phyloP scores from a whole-genome alignment of 768 basidiomycete genomes.

The Crucibulum laeve region DNA sequence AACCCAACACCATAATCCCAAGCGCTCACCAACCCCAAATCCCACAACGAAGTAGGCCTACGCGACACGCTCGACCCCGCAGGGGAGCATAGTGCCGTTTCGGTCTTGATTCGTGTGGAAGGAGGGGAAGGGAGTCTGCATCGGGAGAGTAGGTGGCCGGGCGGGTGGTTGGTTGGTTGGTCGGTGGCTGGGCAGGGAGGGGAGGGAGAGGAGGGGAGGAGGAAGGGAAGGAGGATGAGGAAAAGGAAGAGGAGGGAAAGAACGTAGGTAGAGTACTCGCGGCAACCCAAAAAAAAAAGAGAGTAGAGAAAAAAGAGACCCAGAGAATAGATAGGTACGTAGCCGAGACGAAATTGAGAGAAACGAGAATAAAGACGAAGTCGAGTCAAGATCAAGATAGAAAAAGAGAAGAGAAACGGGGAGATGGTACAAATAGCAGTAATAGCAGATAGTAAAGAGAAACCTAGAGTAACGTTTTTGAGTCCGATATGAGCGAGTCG shows the following conservation, averaged over 20 bases:
- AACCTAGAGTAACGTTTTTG: neutral
- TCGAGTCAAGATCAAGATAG: constrained; percentile 13
- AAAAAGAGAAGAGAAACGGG: constrained; percentile 12
- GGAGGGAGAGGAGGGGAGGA: neutral
- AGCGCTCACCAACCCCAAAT: too few relatives aligned
- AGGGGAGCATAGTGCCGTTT: too few relatives aligned
- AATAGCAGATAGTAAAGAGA: constrained; percentile 14
- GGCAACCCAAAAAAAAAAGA: constrained; percentile 3
- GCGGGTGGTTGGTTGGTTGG: too few relatives aligned
- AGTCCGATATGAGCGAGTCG: constrained; percentile 7
- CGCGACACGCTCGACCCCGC: too few relatives aligned
- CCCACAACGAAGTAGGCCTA: too few relatives aligned
- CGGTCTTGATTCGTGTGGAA: too few relatives aligned
- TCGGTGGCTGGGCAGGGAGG: neutral
- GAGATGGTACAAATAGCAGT: constrained; percentile 12
- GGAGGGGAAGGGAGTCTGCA: too few relatives aligned
- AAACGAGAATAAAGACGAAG: constrained; percentile 23
- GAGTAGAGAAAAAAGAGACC: constrained; percentile 2
- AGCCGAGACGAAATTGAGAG: constrained; percentile 8
- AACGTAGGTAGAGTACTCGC: neutral
- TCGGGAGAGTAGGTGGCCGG: too few relatives aligned
- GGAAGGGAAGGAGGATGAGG: neutral
- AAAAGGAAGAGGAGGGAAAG: constrained; percentile 1
- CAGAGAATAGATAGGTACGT: constrained; percentile 1
- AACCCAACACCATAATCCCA: too few relatives aligned